Base-by-base conservation (phyloP, 2,329 filamentous ascomycete species). In the Pseudogymnoascus sp. region DNA sequence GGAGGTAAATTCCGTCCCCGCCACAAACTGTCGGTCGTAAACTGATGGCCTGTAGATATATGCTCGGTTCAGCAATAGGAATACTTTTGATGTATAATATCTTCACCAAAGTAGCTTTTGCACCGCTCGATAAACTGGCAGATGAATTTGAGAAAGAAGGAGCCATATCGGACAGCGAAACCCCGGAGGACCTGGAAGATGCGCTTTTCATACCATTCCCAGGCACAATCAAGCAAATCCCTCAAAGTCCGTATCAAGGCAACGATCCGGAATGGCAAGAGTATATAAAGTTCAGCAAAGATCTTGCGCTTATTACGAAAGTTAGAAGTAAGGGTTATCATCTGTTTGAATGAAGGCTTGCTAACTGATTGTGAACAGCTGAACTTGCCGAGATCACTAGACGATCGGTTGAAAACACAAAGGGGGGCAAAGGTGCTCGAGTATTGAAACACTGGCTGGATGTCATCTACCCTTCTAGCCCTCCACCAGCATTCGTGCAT, bases 261-360 rank as follows among this genome's bases (percentile, higher is more conserved):
- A 77, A 75, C 26, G 85, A 87, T 67, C 85, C 86, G 2, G 87
- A 89, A 72, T 89, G 84, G 84, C 76, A 79, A 66, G 77, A 79
- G 60, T 89, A 86, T 67, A 70, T 85, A 14, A 80, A 80, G 63
- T 75, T 88, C n/a, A 83, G 80, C 66, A 80, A 79, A 66, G 80
- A 88, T 65, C 72, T 70, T 12, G 73, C 80, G 47, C 75, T 80
- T 8, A 75, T 82, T 23, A 70, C 78, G 16, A 66, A 64, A 60
- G 60, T 69, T 47, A 47, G 66, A 66, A 65, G 67, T 69, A 21
- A 45, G 64, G 62, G 1, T 45, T 45, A 23, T n/a, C 18, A 18
- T 62, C 16, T 23, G 36, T 57, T 54, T 18, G 14, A 21, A 34
- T 4, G 29, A 7, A 34, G 26, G 29, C 51, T 12, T 57, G 29